phyloP scores from a whole-genome alignment of 192 early-diverging fungal genomes.

The Pilaira anomala region DNA sequence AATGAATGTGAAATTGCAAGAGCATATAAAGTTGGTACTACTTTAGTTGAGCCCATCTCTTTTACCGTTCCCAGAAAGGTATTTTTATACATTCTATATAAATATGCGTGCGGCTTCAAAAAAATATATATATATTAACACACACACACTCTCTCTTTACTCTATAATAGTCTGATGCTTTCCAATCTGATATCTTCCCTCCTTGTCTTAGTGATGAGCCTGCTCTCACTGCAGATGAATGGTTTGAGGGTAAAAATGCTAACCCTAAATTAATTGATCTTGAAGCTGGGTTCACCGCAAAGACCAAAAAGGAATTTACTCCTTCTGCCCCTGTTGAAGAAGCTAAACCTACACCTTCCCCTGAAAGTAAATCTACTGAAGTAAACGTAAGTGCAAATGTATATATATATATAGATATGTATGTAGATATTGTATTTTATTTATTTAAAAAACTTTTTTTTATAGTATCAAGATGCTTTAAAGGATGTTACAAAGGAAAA shows the following conservation, averaged over 20 bases:
- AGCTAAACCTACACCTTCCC: conserved; percentile 18
- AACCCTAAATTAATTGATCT: conserved; percentile 74
- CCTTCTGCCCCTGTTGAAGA: conserved; percentile 56
- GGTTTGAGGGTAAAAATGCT: conserved; percentile 81
- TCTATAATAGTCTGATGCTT: conserved; percentile 77
- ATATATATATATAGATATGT: no score
- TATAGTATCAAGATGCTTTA: conserved; percentile 72
- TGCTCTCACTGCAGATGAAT: conserved; percentile 87
- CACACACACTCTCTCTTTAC: not conserved
- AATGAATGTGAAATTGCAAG: conserved; percentile 87
- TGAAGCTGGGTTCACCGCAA: conserved; percentile 67
- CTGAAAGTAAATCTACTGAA: conserved; percentile 39
- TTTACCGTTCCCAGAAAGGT: conserved; percentile 96
- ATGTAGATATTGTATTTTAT: not conserved
- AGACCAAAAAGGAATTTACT: conserved; percentile 77
- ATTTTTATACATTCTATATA: conserved; percentile 8
- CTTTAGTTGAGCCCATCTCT: conserved; percentile 90
- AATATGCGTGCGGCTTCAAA: not conserved
- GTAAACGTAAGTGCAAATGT: conserved; percentile 56
- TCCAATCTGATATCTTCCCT: conserved; percentile 96
- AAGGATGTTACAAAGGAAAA: conserved; percentile 74
- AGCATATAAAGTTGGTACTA: conserved; percentile 90
- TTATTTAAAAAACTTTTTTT: conserved; percentile 2
- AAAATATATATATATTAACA: conserved; percentile 1
- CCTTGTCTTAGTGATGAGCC: conserved; percentile 77